Percentiles rank a stretch among this genome's conserved stretches.
Evolutionary conservation across 202 grass and related monocot species (phyloP).

Genomic region (Zoysia matrella): DNA sequence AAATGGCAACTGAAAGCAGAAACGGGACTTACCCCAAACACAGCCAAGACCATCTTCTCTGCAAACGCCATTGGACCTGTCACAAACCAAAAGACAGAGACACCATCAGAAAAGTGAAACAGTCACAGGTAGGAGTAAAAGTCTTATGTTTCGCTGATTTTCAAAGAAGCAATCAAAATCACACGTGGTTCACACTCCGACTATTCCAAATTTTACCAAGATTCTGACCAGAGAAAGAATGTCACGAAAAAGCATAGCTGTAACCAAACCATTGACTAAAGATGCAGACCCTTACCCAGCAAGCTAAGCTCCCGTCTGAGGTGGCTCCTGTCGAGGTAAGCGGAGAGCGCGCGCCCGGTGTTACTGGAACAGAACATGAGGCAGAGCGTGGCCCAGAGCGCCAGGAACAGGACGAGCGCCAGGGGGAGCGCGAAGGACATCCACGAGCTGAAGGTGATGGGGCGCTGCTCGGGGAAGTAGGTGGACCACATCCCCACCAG

Average conservation of each 20-base stretch:
- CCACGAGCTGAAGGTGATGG: constrained; percentile 91
- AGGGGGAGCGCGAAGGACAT: constrained; percentile 78
- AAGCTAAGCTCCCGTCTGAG: constrained; percentile 68
- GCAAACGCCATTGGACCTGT: constrained; percentile 94
- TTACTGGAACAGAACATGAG: constrained; percentile 68
- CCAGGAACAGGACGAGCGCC: constrained; percentile 62
- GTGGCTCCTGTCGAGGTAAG: constrained; percentile 70
- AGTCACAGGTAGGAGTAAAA: neutral
- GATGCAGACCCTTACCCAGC: constrained; percentile 43
- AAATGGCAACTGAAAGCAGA: neutral
- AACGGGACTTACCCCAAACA: constrained; percentile 65
- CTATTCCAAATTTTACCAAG: neutral
- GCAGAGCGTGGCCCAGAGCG: constrained; percentile 68
- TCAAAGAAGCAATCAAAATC: neutral
- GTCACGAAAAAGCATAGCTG: neutral
- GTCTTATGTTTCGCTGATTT: neutral
- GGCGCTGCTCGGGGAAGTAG: constrained; percentile 67
- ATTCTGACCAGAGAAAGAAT: neutral
- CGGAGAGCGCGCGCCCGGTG: constrained; percentile 57
- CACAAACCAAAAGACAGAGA: constrained; percentile 8
- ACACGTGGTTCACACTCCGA: neutral
- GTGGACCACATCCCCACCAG: constrained; percentile 80
- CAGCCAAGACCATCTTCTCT: constrained; percentile 84
- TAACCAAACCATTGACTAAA: neutral
- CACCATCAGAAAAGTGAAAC: neutral